Evolutionary conservation across 345 rosid genomes (phyloP).

Genomic region (Melaleuca quinquenervia): DNA sequence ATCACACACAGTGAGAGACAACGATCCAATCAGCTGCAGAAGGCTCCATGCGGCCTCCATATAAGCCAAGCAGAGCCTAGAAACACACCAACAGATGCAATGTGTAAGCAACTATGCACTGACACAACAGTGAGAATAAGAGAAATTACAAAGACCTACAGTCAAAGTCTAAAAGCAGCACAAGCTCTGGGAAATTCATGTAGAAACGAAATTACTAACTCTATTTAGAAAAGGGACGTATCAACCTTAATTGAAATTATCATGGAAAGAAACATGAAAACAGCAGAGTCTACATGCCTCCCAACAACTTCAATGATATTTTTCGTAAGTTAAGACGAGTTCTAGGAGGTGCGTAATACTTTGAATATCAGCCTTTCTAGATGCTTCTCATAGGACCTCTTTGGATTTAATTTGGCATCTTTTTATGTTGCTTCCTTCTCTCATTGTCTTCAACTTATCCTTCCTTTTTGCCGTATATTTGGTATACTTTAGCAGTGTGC

Average conservation of each 20-base stretch:
- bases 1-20: slow-evolving; percentile 47
- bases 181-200: neutral
- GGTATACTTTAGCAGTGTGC: neutral
- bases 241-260: neutral
- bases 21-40: slow-evolving; percentile 37
- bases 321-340: neutral
- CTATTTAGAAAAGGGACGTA: neutral
- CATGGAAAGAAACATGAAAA: neutral
- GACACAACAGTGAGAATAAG: neutral
- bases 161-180: neutral
- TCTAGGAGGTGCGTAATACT: neutral
- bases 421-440: neutral
- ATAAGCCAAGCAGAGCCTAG: slow-evolving; percentile 55
- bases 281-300: neutral
- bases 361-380: neutral
- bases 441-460: neutral
- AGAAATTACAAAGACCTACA: neutral
- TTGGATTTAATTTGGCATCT: neutral
- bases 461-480: neutral
- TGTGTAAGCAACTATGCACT: neutral
- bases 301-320: neutral
- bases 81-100: neutral
- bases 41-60: slow-evolving; percentile 63
- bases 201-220: neutral
- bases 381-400: neutral